phyloP scores from a whole-genome alignment of 1,284 basidiomycete genomes.

The Trichosporon coremiiforme region DNA sequence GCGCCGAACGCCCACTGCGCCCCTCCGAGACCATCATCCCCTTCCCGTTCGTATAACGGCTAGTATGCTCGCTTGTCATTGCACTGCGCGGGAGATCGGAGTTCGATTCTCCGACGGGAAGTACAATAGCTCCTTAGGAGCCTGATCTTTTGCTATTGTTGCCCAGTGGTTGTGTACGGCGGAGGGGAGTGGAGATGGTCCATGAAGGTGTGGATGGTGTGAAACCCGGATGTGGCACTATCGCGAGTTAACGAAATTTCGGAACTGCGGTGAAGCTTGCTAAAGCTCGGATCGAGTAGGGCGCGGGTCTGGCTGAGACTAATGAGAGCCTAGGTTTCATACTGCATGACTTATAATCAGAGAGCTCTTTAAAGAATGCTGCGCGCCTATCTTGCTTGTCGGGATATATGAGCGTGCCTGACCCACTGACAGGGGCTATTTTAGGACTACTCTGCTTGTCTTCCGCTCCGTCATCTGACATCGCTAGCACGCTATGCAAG shows the following conservation, averaged over 20 bases:
- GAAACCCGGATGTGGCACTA: not conserved
- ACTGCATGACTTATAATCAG: too few species aligned
- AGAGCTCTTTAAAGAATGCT: too few species aligned
- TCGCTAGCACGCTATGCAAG: not conserved
- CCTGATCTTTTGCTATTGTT: not conserved
- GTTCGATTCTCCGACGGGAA: too few species aligned
- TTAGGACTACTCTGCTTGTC: not conserved
- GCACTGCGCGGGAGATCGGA: too few species aligned
- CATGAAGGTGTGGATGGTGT: not conserved
- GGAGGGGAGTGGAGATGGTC: not conserved
- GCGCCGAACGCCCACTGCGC: too few species aligned
- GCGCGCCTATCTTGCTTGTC: too few species aligned
- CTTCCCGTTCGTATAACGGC: too few species aligned
- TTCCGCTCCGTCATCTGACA: not conserved
- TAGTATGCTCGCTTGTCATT: too few species aligned
- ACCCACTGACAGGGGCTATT: not conserved
- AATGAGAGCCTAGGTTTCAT: too few species aligned
- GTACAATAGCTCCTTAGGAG: not conserved
- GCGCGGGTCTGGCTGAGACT: too few species aligned
- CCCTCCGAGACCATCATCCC: too few species aligned
- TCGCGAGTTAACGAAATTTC: not conserved
- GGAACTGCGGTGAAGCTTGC: not conserved
- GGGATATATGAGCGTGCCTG: not conserved
- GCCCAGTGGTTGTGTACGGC: not conserved
- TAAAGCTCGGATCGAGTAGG: too few species aligned